A percentile compares a stretch with the other conserved stretches of the same genome.
These are phyloP conservation scores for Phialocephala subalpina DNA, from an alignment of 2,329 filamentous ascomycete genomes.

Conservation along the genomic window DNA sequence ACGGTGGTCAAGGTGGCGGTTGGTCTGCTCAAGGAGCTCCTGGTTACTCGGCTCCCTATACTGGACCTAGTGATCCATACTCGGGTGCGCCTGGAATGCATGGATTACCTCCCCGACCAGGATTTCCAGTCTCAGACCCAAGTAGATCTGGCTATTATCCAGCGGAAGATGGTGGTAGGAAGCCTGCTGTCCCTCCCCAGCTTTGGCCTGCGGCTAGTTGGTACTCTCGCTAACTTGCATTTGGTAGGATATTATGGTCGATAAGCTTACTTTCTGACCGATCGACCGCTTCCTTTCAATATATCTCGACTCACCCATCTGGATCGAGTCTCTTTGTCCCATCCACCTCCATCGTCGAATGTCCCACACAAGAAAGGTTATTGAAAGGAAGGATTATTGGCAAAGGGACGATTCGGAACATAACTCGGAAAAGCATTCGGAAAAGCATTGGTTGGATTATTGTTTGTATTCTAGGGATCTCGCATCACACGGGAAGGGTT, in stretches of 20 bases:
- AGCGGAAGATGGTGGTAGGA: constrained; percentile 27
- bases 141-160: constrained; percentile 34
- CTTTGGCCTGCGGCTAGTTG: constrained; percentile 24
- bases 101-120: constrained; percentile 25
- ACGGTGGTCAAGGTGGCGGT: constrained; percentile 13
- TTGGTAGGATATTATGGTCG: constrained; percentile 30
- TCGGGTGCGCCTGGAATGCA: constrained; percentile 20
- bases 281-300: not conserved
- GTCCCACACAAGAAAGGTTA: too few relatives aligned
- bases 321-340: not conserved
- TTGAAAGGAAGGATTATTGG: too few relatives aligned
- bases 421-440: not conserved
- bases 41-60: constrained; percentile 14
- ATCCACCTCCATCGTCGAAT: too few relatives aligned
- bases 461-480: constrained; percentile 8
- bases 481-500: not conserved
- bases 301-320: not conserved
- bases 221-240: constrained; percentile 29
- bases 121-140: constrained; percentile 28
- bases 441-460: not conserved
- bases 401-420: not conserved
- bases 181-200: constrained; percentile 23
- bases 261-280: constrained; percentile 7
- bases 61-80: constrained; percentile 23
- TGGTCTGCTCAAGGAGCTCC: constrained; percentile 11